Evolutionary conservation across 1,284 basidiomycete genomes (phyloP), one percentile per base, ranked within the genome.

Genomic region (Ganoderma boninense): DNA sequence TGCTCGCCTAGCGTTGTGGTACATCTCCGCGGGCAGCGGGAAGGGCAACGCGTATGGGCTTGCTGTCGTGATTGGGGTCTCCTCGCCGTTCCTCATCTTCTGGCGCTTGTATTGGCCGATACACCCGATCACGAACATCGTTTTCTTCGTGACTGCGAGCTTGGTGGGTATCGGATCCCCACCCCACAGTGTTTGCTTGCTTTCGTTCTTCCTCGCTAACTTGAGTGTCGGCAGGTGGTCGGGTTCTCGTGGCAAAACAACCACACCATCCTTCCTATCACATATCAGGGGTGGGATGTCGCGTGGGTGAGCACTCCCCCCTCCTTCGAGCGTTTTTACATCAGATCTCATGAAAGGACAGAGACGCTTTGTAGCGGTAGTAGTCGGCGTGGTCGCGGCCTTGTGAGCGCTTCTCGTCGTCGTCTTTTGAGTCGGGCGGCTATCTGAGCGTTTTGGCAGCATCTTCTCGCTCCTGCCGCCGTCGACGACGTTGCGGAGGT

Each of bases 31-130:
- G 3, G 93, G 92, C 0, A 81, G 79, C 4, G 91, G 92, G 0
- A 73, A 76, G 16, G 95, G 94, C 1, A 96, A 90, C 76, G 79
- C 92, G 3, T 97, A 89, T 73, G 95, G 93, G 0, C 80, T 97
- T 6, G 93, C 88, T 0, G 93, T 89, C 0, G 87, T 91, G 0
- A 87, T 87, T 26, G 90, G 89, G 0, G 88, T 96, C 8, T 87
- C 86, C 43, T 94, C 93, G 75, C 94, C 94, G 0, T 84, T 91
- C 77, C 86, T 93, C 76, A 90, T 90, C 75, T 89, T 88, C 81
- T 82, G 86, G 44, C 85, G 93, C 32, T 79, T 95, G 29, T 92
- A 96, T 80, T 93, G 88, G 85, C 92, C 94, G 0, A 90, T 89
- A 13, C 87, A 90, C 1, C 90, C 91, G 0, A 90, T 95, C 84